A percentile compares a stretch with the other conserved stretches of the same genome.
These are phyloP conservation scores for Metarhizium robertsii DNA, from an alignment of 2,329 filamentous ascomycete species.

Conservation along the genomic window DNA sequence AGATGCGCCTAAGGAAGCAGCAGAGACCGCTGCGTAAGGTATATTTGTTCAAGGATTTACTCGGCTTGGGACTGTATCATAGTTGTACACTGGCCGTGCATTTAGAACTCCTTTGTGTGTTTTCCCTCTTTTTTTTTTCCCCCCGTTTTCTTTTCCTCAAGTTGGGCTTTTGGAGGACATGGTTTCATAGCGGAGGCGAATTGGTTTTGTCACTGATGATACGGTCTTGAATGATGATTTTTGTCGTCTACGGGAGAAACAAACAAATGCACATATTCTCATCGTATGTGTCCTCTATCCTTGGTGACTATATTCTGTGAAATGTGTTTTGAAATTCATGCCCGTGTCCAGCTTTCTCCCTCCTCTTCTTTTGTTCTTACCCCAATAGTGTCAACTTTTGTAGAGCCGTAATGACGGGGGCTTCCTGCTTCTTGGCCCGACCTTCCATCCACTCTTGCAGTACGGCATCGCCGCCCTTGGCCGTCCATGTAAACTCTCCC, in stretches of 20 bases:
- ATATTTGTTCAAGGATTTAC: neutral
- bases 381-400: constrained; percentile 42
- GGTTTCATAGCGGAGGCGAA: constrained; percentile 26
- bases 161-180: neutral
- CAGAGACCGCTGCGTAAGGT: constrained; percentile 3
- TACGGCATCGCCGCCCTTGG: constrained; percentile 42
- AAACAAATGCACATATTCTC: neutral
- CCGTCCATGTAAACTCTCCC: constrained; percentile 17
- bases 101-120: neutral
- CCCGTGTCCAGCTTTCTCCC: neutral
- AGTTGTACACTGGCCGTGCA: neutral
- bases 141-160: too few species aligned
- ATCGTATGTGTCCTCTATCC: neutral
- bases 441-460: constrained; percentile 40
- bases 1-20: constrained; percentile 1
- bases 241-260: neutral
- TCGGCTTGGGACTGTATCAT: neutral
- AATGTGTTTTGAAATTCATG: too few species aligned
- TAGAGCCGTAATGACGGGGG: constrained; percentile 39
- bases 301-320: neutral
- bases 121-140: neutral
- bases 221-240: constrained; percentile 5
- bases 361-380: constrained; percentile 10
- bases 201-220: constrained; percentile 3
- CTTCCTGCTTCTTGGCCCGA: constrained; percentile 33